Evolutionary conservation across 495 filamentous ascomycete genomes (phyloP), one percentile per base, ranked within the genome.

Genomic region (Penicillium waksmanii): DNA sequence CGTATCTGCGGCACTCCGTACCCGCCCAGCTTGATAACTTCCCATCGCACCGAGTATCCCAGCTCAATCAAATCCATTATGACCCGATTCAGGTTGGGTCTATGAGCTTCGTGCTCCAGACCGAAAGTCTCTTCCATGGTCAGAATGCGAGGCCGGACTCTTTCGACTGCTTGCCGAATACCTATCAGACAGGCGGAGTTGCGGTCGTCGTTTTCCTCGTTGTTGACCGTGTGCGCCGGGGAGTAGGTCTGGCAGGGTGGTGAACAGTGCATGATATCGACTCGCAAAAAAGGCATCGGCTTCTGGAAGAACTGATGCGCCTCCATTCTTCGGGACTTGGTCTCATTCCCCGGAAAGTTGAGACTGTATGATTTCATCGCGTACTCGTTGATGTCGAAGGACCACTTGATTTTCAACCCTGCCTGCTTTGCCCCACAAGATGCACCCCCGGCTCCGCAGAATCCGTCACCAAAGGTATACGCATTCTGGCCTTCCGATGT

Each of bases 61-160:
- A 80, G 67, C 1, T 80, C 71, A 3, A 87, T 83, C 48, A 96
- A 87, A 25, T 86, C 82, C 40, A 79, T 66, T 2, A 96, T 73
- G 3, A 96, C 65, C 0, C 79, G 74, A 25, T 83, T 76, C 56
- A 95, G 89, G 0, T 69, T 77, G 0, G 74, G 56, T 27, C 82
- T 78, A 3, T 83, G 70, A 27, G 11, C n/a, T 2, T 78, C 64
- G 31, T 84, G 73, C 3, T 81, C 59, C 8, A 87, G 64, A 0
- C 92, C 93, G 47, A 82, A 85, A 0, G 94, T 96, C 60, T 97
- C 90, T 61, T 98, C 95, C 11, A 97, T 74, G 0, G 92, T 98
- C 2, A 90, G 84, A 0, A 96, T 58, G 0, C 92, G 80, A 0
- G 94, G 92, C 4, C 79, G 85, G 0, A 79, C 65, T 21, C 81